Base-by-base conservation (phyloP, 2,329 filamentous ascomycete species). In the Colletotrichum liaoningense region DNA sequence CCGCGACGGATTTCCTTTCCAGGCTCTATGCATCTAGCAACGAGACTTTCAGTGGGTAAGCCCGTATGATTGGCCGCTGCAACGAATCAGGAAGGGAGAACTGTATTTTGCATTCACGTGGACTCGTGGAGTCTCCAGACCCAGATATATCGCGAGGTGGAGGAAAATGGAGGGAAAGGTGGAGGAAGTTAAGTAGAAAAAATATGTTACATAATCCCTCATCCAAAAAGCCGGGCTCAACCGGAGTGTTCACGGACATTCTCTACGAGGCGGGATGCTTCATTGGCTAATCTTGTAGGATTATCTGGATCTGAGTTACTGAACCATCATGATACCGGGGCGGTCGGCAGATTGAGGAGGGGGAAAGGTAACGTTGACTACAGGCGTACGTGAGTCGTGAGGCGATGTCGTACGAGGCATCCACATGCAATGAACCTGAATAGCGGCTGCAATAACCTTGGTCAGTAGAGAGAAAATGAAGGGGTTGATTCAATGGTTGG, bases 181-280 rank as follows among this genome's bases (percentile, higher is more conserved):
- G 38, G 38, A 49, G 42, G 8, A 49, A 22, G 19, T 8, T 8
- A 49, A 49, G 35, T 54, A 26, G 14, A 7, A 42, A 42, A 42
- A 42, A 42, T 42, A 1, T 42, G 22, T 68, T 63, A 68, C 69
- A 62, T 68, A 72, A 71, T 49, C 30, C 24, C 26, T 16, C 26
- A 12, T 12, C 24, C 35, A 57, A 16, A n/a, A 14, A 7, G 9
- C n/a, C 30, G 49, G 28, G 33, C 30, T 38, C 57, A n/a, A 22
- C 42, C 30, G 35, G 59, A 55, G 46, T 30, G n/a, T 38, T 16
- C 4, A 33, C 24, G 59, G 38, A 35, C 5, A 6, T 8, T 30
- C 3, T n/a, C 19, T 11, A 33, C 35, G 19, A 28, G 35, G 35
- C n/a, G 9, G 42, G 3, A 11, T 49, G 22, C 30, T 66, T 54